phyloP scores from a whole-genome alignment of 208 protist species.

The Leishmania braziliensis region DNA sequence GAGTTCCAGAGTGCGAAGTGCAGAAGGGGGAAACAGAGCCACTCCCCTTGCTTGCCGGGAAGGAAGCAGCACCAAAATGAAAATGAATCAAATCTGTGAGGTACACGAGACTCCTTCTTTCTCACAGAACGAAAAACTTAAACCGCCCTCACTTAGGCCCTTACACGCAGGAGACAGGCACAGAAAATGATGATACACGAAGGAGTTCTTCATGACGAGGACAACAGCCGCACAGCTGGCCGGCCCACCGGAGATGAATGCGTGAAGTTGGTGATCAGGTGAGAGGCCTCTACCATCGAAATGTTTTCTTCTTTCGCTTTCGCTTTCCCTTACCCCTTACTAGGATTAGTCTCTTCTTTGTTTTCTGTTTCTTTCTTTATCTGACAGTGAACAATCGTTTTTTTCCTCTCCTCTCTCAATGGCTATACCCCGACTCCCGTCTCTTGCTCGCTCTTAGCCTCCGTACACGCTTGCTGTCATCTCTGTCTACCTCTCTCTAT shows the following conservation, averaged over 20 bases:
- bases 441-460: not conserved
- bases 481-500: not conserved
- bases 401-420: too few relatives aligned
- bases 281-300: not conserved
- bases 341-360: not conserved
- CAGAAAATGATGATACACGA: not conserved
- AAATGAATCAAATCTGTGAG: not conserved
- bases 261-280: not conserved
- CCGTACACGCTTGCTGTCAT: too few relatives aligned
- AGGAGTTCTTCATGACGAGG: not conserved
- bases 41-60: not conserved
- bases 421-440: not conserved
- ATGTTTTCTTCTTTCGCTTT: not conserved
- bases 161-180: not conserved
- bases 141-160: not conserved
- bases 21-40: not conserved
- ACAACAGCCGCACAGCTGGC: not conserved
- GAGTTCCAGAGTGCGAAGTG: not conserved
- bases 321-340: not conserved
- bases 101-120: not conserved
- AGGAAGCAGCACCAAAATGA: not conserved
- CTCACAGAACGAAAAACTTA: not conserved
- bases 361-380: constrained; percentile 11
- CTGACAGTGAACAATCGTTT: not conserved
- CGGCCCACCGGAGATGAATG: not conserved